Base-by-base conservation (phyloP, 148 eudicot genomes). In the Camellia japonica region DNA sequence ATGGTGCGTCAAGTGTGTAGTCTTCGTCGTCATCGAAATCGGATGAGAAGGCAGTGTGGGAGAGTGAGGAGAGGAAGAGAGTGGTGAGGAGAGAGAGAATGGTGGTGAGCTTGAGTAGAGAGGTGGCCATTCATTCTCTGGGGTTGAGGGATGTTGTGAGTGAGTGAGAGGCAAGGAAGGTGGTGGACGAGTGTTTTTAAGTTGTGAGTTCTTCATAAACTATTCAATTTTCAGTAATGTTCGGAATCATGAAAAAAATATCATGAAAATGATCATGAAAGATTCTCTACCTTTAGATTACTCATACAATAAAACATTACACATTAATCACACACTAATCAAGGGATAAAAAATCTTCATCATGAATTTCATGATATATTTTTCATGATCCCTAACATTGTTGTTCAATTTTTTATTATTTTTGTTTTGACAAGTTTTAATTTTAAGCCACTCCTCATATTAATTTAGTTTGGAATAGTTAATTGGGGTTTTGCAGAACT, bases 81-180 rank as follows among this genome's bases (percentile, higher is more conserved):
- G 68, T n/a, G 46, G 76, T n/a, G 80, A 80, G 3, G 52, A 81
- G 76, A 49, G 74, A 73, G 60, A 82, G 71, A 74, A 82, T 56
- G 78, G 81, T 55, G 49, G 75, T 47, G 58, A 84, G 78, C 19
- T 75, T 83, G 77, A 81, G 80, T 54, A 85, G 82, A 80, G 72
- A 61, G 77, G 77, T 20, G 3, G 84, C 79, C 88, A 88, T 88
- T 75, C 60, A 78, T 18, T 79, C 78, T 65, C 73, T 12, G 13
- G 66, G 66, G 77, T 9, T 30, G 2, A 42, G 51, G 77, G 51
- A 66, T 54, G 66, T 60, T 6, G 58, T 51, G 61, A 23, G 80
- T 55, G n/a, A n/a, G 55, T 74, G 82, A 14, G 71, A 62, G 42
- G 49, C 9, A 71, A 68, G 76, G 68, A 80, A 63, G 18, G 46